These are phyloP conservation scores for Kodamaea sagamina DNA, from an alignment of 805 yeast species.

Conservation along the genomic window DNA sequence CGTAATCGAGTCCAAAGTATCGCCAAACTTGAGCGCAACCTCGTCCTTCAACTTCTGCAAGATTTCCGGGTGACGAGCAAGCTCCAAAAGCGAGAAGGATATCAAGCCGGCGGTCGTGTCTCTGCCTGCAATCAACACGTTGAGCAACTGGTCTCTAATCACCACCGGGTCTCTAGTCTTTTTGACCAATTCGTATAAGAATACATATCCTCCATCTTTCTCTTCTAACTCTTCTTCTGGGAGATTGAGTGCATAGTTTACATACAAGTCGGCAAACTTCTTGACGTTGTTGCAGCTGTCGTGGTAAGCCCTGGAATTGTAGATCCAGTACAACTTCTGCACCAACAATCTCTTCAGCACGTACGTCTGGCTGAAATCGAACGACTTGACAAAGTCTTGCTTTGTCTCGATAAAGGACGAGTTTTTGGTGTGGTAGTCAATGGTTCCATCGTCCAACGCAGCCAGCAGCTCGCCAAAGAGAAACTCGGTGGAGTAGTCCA, in stretches of 20 bases:
- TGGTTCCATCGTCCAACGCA: constrained; percentile 12
- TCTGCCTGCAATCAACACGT: constrained; percentile 54
- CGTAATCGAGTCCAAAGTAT: constrained; percentile 32
- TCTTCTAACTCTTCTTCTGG: constrained; percentile 30
- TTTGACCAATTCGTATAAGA: constrained; percentile 47
- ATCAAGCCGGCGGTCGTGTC: constrained; percentile 55
- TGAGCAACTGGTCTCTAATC: constrained; percentile 52
- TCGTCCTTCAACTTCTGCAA: constrained; percentile 38
- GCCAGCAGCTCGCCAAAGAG: constrained; percentile 17
- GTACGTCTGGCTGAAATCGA: constrained; percentile 21
- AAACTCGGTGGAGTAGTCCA: constrained; percentile 22
- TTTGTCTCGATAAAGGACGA: constrained; percentile 13
- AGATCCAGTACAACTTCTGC: constrained; percentile 19
- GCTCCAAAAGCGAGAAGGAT: constrained; percentile 44
- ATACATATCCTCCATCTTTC: constrained; percentile 40
- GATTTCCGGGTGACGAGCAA: constrained; percentile 42
- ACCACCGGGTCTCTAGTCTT: constrained; percentile 47
- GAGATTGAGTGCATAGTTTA: constrained; percentile 34
- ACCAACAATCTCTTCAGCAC: constrained; percentile 21
- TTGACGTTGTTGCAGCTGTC: constrained; percentile 24
- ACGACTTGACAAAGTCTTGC: constrained; percentile 20
- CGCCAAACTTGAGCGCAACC: constrained; percentile 31
- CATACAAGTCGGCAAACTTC: constrained; percentile 39
- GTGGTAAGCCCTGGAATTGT: constrained; percentile 20
- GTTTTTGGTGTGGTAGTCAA: constrained; percentile 2